Conservation (phyloP, 306 rosid genomes). For the Crataegus laevigata region DNA sequence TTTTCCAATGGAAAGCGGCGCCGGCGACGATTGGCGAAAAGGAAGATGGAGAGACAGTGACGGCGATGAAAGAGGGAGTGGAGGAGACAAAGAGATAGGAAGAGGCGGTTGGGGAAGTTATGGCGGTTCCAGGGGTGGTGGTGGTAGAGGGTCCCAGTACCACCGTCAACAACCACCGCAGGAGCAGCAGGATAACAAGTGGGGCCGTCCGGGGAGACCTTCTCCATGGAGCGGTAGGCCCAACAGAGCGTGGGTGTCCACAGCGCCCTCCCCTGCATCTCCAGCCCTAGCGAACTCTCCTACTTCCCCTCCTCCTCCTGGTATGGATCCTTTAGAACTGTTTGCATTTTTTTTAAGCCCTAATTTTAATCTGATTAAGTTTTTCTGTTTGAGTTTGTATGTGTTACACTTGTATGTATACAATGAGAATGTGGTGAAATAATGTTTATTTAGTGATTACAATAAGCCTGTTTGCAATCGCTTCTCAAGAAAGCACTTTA, state of each 20-base stretch:
- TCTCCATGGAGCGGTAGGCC: neutral
- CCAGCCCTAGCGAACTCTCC: neutral
- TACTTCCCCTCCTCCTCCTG: too few relatives aligned
- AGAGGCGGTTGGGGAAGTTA: neutral
- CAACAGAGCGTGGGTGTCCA: neutral
- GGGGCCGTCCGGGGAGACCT: neutral
- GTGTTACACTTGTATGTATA: too few relatives aligned
- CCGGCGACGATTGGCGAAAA: neutral
- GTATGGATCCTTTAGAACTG: neutral
- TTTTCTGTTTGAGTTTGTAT: neutral
- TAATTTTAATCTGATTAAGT: neutral
- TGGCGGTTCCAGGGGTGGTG: neutral
- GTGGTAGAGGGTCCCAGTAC: neutral
- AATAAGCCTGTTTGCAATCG: too few relatives aligned
- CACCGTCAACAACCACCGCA: neutral
- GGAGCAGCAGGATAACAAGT: neutral
- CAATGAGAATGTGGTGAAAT: too few relatives aligned
- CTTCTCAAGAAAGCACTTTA: too few relatives aligned
- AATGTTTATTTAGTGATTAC: neutral
- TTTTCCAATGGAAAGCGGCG: conserved; percentile 10
- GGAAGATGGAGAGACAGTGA: neutral
- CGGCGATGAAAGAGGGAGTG: neutral
- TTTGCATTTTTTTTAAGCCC: neutral
- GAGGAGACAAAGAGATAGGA: neutral
- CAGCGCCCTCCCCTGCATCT: neutral